Evolutionary conservation across 1,284 basidiomycete species (phyloP).

Genomic region (Austropuccinia psidii): DNA sequence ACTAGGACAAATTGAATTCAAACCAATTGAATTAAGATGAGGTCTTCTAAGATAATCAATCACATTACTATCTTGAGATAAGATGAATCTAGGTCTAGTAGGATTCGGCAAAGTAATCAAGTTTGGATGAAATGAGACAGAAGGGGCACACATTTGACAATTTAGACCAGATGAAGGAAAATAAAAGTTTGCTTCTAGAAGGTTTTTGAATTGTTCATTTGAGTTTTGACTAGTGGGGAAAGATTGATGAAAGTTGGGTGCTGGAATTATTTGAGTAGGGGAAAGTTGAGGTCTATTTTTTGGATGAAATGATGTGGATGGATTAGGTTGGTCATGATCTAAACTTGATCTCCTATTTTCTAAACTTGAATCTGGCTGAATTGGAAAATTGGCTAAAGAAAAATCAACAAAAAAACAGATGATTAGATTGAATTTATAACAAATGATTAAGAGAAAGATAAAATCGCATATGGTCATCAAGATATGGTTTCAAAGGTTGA

Average conservation of each 20-base stretch:
- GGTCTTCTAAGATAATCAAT: no score
- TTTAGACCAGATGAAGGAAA: neutral
- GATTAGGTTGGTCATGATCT: neutral
- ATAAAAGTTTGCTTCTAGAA: neutral
- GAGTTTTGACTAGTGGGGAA: no score
- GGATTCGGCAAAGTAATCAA: no score
- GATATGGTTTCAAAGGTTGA: slow-evolving; percentile 25
- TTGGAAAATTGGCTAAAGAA: slow-evolving; percentile 26
- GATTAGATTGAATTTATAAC: neutral
- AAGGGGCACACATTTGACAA: slow-evolving; percentile 18
- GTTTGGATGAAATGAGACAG: slow-evolving; percentile 22
- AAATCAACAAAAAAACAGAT: neutral
- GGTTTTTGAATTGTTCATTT: neutral
- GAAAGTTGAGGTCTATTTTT: neutral
- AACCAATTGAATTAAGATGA: neutral
- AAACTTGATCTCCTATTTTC: neutral
- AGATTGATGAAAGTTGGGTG: no score
- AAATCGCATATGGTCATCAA: slow-evolving; percentile 33
- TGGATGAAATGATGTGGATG: neutral
- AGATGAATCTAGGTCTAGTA: neutral
- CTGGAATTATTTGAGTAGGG: neutral
- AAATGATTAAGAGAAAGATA: neutral
- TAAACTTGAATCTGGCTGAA: neutral
- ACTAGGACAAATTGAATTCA: slow-evolving; percentile 50
- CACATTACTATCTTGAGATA: neutral